Conservation (phyloP, 148 eudicot species). For the Suaeda aralocaspica region DNA sequence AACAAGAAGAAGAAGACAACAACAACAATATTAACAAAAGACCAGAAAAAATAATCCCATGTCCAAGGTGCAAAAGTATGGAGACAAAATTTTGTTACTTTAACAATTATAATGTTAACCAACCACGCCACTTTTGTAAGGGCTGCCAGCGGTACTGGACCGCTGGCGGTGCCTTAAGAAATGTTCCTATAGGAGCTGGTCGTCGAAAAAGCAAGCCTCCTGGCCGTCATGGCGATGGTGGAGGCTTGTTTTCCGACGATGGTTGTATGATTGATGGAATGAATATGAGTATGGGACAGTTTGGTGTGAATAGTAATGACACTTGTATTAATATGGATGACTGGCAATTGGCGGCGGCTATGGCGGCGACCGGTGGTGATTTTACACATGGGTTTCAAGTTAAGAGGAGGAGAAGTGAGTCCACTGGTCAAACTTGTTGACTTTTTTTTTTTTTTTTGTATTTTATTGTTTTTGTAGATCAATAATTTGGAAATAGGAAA, state of each 20-base stretch:
- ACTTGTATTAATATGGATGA: slow-evolving; percentile 25
- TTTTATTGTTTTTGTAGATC: slow-evolving; percentile 9
- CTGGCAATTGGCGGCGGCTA: slow-evolving; percentile 42
- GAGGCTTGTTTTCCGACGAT: slow-evolving; percentile 22
- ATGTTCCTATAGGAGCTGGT: slow-evolving; percentile 76
- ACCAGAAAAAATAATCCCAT: slow-evolving; percentile 65
- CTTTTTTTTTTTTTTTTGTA: background rate
- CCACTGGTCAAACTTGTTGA: slow-evolving; percentile 44
- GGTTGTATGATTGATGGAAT: slow-evolving; percentile 35
- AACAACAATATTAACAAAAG: slow-evolving; percentile 32
- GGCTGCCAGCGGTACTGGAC: slow-evolving; percentile 82
- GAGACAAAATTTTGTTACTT: slow-evolving; percentile 79
- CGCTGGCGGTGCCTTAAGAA: slow-evolving; percentile 77
- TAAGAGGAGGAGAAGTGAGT: slow-evolving; percentile 48
- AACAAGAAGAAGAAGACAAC: slow-evolving; percentile 3
- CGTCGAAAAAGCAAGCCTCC: slow-evolving; percentile 60
- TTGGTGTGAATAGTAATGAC: slow-evolving; percentile 26
- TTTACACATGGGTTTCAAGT: slow-evolving; percentile 43
- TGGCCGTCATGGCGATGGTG: slow-evolving; percentile 19
- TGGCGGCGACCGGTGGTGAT: slow-evolving; percentile 32
- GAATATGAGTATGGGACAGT: slow-evolving; percentile 29
- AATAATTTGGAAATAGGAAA: background rate
- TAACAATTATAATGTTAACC: slow-evolving; percentile 77
- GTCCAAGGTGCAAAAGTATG: slow-evolving; percentile 80
- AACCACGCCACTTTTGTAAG: slow-evolving; percentile 69